Base-by-base conservation (phyloP, 148 eudicot genomes). In the Fallopia convolvulus region DNA sequence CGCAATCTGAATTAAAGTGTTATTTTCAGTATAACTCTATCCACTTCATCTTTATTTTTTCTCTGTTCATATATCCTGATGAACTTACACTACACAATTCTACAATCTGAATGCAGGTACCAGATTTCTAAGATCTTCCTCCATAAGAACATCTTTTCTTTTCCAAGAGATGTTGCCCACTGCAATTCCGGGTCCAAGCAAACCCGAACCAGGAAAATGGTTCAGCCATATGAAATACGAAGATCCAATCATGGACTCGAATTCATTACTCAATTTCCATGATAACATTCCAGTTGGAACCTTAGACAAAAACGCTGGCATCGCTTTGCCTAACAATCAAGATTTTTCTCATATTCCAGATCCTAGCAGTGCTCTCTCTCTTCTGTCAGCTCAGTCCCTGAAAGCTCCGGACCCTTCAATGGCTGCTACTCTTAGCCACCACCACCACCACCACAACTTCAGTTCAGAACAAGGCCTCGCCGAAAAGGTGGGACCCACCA, bases 281-380 rank as follows among this genome's bases (percentile, higher is more conserved):
- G 72, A 68, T n/a, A 68, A 32, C 70, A 65, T 13, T 32, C 13
- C 41, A 32, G 17, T 30, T 65, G 39, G 41, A 18, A 65, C n/a
- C 7, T 1, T 68, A 33, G 46, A 68, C 3, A 17, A 36, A 68
- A 68, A n/a, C 6, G 11, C 11, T 17, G 44, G 72, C 11, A 39
- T 39, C 14, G 8, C 56, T n/a, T 42, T 77, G 6, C 73, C 65
- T 61, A 75, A 30, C 13, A 23, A 7, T 7, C 65, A 39, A 32
- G 66, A 33, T 26, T 17, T 74, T 14, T 61, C 70, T 30, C 47
- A n/a, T 56, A 61, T 48, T 48, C 58, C 86, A 13, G 82, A 80
- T 80, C 79, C 85, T 76, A 84, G 88, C 74, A 79, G 86, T 90
- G 93, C 92, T 92, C 97, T 88, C 97, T 92, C 97, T 92, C 97